Evolutionary conservation across 1,284 basidiomycete species (phyloP).

Genomic region (Pyrrhoderma noxium): DNA sequence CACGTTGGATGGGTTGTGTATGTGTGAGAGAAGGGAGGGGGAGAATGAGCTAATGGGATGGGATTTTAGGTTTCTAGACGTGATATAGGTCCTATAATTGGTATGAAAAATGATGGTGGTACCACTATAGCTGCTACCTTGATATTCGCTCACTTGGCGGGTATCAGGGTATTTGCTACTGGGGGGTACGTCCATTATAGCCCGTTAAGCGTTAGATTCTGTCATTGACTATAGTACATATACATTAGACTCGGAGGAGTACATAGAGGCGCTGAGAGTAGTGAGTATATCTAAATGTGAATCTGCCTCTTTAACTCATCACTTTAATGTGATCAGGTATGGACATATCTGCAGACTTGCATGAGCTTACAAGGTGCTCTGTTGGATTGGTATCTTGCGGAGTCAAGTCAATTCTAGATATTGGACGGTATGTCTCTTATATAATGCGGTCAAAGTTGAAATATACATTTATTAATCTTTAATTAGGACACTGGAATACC

Average conservation of each 20-base stretch:
- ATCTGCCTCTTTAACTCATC: conserved; percentile 15
- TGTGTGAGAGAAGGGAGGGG: too few relatives aligned
- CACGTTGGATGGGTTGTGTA: too few relatives aligned
- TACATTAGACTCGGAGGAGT: conserved; percentile 73
- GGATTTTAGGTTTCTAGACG: conserved; percentile 78
- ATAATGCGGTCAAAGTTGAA: conserved; percentile 3
- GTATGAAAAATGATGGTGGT: conserved; percentile 69
- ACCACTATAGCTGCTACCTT: conserved; percentile 90
- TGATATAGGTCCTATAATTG: conserved; percentile 78
- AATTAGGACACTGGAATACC: conserved; percentile 82
- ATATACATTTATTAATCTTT: not conserved
- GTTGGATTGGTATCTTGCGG: conserved; percentile 92
- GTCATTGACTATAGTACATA: not conserved
- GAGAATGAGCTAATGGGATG: too few relatives aligned
- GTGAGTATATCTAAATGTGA: too few relatives aligned
- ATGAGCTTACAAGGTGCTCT: conserved; percentile 76
- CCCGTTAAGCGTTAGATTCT: not conserved
- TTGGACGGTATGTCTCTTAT: conserved; percentile 51
- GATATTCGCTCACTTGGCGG: conserved; percentile 72
- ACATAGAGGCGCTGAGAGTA: conserved; percentile 85
- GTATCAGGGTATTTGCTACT: conserved; percentile 83
- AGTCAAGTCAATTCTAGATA: conserved; percentile 93
- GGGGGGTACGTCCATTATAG: conserved; percentile 52
- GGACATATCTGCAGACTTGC: conserved; percentile 92
- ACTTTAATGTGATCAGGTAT: conserved; percentile 49